These are phyloP conservation scores for Blastomyces percursus DNA, from an alignment of 2,329 filamentous ascomycete species.

Conservation along the genomic window DNA sequence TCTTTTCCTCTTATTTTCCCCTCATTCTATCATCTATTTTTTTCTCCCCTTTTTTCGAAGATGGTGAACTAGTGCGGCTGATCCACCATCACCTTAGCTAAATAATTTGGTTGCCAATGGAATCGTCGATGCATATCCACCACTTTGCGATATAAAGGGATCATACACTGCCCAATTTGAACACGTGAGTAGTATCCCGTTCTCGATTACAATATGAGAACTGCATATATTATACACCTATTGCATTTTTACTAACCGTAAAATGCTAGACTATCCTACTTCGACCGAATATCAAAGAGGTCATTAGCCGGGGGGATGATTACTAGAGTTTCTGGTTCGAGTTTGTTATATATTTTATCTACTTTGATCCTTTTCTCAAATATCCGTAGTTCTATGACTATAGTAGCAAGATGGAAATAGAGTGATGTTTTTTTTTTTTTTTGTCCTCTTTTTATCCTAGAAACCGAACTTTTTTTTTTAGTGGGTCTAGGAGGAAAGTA, in stretches of 20 bases:
- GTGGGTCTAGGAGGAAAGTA: no score
- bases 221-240: not conserved
- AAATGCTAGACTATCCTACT: constrained; percentile 57
- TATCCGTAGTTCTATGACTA: not conserved
- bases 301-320: constrained; percentile 76
- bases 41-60: not conserved
- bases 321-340: constrained; percentile 44
- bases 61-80: not conserved
- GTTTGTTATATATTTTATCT: not conserved
- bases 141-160: constrained; percentile 82
- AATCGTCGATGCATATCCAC: constrained; percentile 83
- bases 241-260: constrained; percentile 14
- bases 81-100: constrained; percentile 44
- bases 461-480: no score
- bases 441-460: no score
- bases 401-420: not conserved
- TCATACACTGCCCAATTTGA: constrained; percentile 92
- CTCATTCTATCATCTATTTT: not conserved
- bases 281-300: constrained; percentile 71
- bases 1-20: not conserved
- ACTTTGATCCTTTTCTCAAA: not conserved
- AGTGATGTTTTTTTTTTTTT: not conserved
- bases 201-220: not conserved
- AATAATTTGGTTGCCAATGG: constrained; percentile 75
- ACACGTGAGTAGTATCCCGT: constrained; percentile 56